Evolutionary conservation across 345 rosid species (phyloP), one percentile per base, ranked within the genome.

Genomic region (Linum tenue): DNA sequence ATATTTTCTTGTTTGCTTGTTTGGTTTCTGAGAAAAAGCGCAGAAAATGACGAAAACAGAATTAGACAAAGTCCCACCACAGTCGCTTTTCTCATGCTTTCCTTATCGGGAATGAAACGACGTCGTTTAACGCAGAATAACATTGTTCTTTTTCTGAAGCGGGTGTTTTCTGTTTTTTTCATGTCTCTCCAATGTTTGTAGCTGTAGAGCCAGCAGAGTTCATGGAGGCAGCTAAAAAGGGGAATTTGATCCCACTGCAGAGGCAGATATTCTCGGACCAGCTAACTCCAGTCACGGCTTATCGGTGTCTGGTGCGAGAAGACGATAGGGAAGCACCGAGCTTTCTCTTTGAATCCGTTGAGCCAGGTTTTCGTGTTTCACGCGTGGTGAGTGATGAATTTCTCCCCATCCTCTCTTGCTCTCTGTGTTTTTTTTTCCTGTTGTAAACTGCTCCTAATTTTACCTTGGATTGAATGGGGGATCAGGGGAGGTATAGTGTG

Each of bases 261-360:
- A 76, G 76, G 0, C 86, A 90, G 65, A 80, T 94, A 61, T 94
- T 90, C 81, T 79, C 90, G 2, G 99, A 94, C 72, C 96, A 86
- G 64, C 90, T 90, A 10, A 94, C 92, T 60, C 99, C 96, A 0
- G 86, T 94, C 60, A 74, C 84, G 64, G 99, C 95, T 55, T 90
- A 88, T 64, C 85, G 97, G 43, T 94, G 99, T 75, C 63, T 94
- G 72, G 97, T 88, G n/a, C 75, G 74, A 68, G 96, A 83, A 73
- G 90, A 90, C 62, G 95, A 94, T 63, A 79, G 83, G 41, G 97
- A 94, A 44, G 83, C 90, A 62, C 96, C 99, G 0, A 88, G 96
- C 73, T 94, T 94, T 73, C 92, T 88, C 16, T 94, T 79, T 39
- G 97, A 94, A 76, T 80, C 97, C 0, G 92, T 86, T 14, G 85